These are phyloP conservation scores for Sarocladium oryzae DNA, from an alignment of 2,329 filamentous ascomycete species.

Conservation along the genomic window DNA sequence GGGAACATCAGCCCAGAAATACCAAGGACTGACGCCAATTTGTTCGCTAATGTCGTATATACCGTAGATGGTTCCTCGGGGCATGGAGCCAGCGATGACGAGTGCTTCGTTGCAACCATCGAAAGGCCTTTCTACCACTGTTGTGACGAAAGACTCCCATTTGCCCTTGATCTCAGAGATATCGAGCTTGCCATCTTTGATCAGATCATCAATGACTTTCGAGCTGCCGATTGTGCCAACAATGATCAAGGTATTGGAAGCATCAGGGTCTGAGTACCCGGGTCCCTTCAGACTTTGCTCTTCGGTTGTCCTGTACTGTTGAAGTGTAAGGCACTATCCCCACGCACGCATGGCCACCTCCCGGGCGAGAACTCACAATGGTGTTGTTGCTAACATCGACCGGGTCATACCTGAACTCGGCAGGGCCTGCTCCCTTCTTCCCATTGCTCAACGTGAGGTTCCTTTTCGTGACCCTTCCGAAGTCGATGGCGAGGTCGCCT, in stretches of 20 bases:
- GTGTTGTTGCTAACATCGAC: constrained; percentile 42
- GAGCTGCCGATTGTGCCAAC: constrained; percentile 63
- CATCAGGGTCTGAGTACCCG: constrained; percentile 32
- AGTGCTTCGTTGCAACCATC: constrained; percentile 51
- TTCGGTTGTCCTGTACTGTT: constrained; percentile 16
- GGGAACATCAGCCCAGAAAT: constrained; percentile 62
- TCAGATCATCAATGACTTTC: constrained; percentile 50
- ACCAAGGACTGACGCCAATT: constrained; percentile 67
- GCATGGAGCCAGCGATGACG: constrained; percentile 61
- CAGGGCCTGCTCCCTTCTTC: constrained; percentile 26
- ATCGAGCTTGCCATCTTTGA: constrained; percentile 50
- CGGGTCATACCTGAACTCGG: constrained; percentile 35
- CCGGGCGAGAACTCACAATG: constrained; percentile 32
- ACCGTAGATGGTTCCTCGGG: constrained; percentile 61
- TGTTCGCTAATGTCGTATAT: constrained; percentile 67
- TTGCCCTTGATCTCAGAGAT: constrained; percentile 50
- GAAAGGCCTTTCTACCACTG: constrained; percentile 50
- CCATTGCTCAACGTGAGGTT: constrained; percentile 55
- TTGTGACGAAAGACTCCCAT: constrained; percentile 64
- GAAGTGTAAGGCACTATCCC: neutral
- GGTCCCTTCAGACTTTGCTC: constrained; percentile 30
- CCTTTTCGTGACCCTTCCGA: constrained; percentile 62
- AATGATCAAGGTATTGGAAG: constrained; percentile 53
- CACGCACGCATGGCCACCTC: neutral
- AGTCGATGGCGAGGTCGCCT: constrained; percentile 60